phyloP scores from a whole-genome alignment of 257 asterid species.

The Nemophila menziesii region DNA sequence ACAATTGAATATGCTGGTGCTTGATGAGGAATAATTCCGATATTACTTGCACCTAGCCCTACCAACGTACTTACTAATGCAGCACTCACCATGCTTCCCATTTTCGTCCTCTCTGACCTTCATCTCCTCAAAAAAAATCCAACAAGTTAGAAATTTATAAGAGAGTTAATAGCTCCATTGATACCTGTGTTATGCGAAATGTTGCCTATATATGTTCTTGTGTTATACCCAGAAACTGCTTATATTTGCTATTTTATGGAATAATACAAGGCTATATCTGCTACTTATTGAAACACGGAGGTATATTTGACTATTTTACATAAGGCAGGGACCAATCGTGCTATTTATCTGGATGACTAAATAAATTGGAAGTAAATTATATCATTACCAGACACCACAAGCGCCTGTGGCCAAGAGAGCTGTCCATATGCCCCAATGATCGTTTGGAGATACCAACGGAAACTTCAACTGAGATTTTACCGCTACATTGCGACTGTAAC shows the following conservation, averaged over 20 bases:
- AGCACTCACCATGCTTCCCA: conserved; percentile 79
- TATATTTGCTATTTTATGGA: too few relatives aligned
- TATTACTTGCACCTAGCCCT: conserved; percentile 72
- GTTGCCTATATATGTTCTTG: too few relatives aligned
- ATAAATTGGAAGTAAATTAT: background rate
- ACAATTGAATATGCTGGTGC: conserved; percentile 60
- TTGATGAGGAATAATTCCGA: conserved; percentile 66
- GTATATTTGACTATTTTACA: too few relatives aligned
- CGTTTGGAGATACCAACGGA: conserved; percentile 57
- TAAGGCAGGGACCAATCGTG: too few relatives aligned
- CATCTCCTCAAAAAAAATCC: conserved; percentile 7
- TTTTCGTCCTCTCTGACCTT: conserved; percentile 83
- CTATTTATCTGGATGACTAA: too few relatives aligned
- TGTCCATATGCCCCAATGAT: conserved; percentile 74
- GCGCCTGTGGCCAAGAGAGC: conserved; percentile 57
- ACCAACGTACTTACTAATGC: conserved; percentile 64
- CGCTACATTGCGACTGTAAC: background rate
- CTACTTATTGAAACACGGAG: too few relatives aligned
- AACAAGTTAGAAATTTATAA: too few relatives aligned
- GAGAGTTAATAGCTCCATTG: too few relatives aligned
- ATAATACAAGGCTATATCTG: too few relatives aligned
- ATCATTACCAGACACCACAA: conserved; percentile 65
- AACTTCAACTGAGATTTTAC: conserved; percentile 23
- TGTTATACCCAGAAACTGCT: too few relatives aligned
- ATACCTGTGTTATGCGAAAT: too few relatives aligned